phyloP scores from a whole-genome alignment of 2,329 filamentous ascomycete species.

The Bipolaris sorokiniana region DNA sequence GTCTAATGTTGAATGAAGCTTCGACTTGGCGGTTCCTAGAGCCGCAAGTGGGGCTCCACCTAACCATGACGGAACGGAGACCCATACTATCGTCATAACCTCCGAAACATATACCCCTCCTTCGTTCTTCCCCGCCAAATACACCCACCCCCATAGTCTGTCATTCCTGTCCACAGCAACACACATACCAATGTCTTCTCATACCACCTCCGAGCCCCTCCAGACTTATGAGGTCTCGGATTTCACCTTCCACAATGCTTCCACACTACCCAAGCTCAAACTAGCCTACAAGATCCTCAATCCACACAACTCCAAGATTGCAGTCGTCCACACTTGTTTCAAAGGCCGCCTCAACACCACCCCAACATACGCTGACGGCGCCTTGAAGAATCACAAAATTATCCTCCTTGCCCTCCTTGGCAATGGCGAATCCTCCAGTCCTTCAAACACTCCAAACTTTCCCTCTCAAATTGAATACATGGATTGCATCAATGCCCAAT shows the following conservation, averaged over 20 bases:
- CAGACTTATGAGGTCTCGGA: slow-evolving; percentile 24
- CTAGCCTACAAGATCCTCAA: slow-evolving; percentile 37
- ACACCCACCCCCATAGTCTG: background rate
- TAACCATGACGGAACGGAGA: slow-evolving; percentile 6
- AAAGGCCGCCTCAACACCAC: slow-evolving; percentile 59
- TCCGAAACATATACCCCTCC: slow-evolving; percentile 3
- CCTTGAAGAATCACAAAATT: slow-evolving; percentile 57
- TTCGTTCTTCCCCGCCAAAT: slow-evolving; percentile 1
- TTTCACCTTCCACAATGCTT: slow-evolving; percentile 29
- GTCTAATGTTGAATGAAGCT: background rate
- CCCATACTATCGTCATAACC: slow-evolving; percentile 11
- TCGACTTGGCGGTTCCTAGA: background rate
- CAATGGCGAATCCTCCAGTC: slow-evolving; percentile 61
- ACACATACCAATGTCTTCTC: slow-evolving; percentile 18
- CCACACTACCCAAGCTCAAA: slow-evolving; percentile 18
- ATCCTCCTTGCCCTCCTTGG: slow-evolving; percentile 60
- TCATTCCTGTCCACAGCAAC: background rate
- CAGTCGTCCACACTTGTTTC: slow-evolving; percentile 62
- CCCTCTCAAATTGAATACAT: slow-evolving; percentile 54
- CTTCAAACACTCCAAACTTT: slow-evolving; percentile 57
- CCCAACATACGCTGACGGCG: slow-evolving; percentile 54
- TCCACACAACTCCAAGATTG: slow-evolving; percentile 28
- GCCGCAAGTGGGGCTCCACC: slow-evolving; percentile 11
- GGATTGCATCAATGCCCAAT: slow-evolving; percentile 61
- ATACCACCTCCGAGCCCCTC: slow-evolving; percentile 12